Evolutionary conservation across 2,329 filamentous ascomycete species (phyloP), one percentile per base, ranked within the genome.

Genomic region (Cryphonectria carpinicola): DNA sequence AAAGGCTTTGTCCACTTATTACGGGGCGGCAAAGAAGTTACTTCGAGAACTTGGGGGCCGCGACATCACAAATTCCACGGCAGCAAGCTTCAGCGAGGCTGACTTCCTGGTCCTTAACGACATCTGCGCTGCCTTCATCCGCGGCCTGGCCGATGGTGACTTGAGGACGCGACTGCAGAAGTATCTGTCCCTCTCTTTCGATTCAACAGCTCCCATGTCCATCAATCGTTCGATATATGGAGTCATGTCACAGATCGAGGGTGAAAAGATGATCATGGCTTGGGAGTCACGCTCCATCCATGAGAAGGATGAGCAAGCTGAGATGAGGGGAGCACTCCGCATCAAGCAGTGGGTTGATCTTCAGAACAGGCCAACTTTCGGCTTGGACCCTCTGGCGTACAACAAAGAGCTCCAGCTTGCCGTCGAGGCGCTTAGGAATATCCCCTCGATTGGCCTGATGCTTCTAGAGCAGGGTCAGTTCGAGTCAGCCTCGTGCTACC

Each of bases 241-340:
- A 0, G 82, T 88, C 2, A 84, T 81, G 71, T 83, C 80, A 19
- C 86, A 90, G 73, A 78, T 84, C 1, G 88, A 91, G 74, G 88
- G 88, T 10, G 88, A 90, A 75, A 79, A 80, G 28, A 76, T 89
- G 32, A 80, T 85, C 1, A 81, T 85, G 76, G 75, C 81, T 3
- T 88, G 83, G 82, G 82, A 85, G 28, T 76, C 72, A 35, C 78
- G 81, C 65, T 58, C 78, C 5, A 72, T 83, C 1, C 74, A 66
- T n/a, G 84, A 82, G 70, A 76, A 74, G 37, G 79, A 80, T 39
- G 74, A 78, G 5, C 73, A 77, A 7, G 77, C 75, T 22, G 81
- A 84, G 70, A 75, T 78, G 8, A 78, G 83, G 8, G 79, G 79
- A 10, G 77, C 81, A 35, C 78, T 75, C 39, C 71, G 78, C 1